Evolutionary conservation across 1,139 yeast genomes (phyloP).

Genomic region (Saccharomyces hybrid): DNA sequence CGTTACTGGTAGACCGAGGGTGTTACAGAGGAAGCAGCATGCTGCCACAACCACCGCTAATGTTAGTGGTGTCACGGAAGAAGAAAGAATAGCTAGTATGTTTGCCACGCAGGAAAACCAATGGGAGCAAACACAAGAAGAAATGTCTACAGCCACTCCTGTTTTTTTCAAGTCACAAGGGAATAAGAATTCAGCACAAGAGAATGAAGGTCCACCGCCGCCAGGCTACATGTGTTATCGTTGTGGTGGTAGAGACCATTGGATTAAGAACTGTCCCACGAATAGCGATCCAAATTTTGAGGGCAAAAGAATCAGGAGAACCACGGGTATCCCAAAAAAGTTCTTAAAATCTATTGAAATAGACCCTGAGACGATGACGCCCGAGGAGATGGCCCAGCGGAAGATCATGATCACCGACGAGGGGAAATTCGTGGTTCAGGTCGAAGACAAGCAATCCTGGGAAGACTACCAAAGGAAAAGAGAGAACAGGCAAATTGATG

Average conservation of each 20-base stretch:
- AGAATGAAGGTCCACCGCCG: conserved; percentile 56
- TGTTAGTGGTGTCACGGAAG: conserved; percentile 50
- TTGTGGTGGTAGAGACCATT: conserved; percentile 94
- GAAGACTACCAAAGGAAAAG: conserved; percentile 68
- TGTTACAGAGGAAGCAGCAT: conserved; percentile 32
- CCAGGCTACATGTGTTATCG: conserved; percentile 93
- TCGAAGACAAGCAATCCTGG: conserved; percentile 94
- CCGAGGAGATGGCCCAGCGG: conserved; percentile 57
- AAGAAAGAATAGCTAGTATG: conserved; percentile 82
- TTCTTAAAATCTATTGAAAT: conserved; percentile 69
- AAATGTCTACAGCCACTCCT: conserved; percentile 69
- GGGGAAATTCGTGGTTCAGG: conserved; percentile 90
- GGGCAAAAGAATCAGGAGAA: conserved; percentile 80
- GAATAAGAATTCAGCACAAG: conserved; percentile 8
- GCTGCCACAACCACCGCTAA: conserved; percentile 13
- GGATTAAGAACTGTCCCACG: conserved; percentile 95
- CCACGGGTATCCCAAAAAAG: conserved; percentile 96
- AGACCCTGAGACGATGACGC: conserved; percentile 51
- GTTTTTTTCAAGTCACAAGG: conserved; percentile 42
- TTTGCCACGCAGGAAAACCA: conserved; percentile 86
- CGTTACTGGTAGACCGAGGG: conserved; percentile 75
- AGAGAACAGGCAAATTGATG: conserved; percentile 44
- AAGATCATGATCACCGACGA: conserved; percentile 87
- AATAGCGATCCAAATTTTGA: conserved; percentile 90
- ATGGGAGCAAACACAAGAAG: conserved; percentile 92